A percentile compares a stretch with the other conserved stretches of the same genome.
phyloP scores from a whole-genome alignment of 2,329 filamentous ascomycete genomes.

The Colletotrichum graminicola region DNA sequence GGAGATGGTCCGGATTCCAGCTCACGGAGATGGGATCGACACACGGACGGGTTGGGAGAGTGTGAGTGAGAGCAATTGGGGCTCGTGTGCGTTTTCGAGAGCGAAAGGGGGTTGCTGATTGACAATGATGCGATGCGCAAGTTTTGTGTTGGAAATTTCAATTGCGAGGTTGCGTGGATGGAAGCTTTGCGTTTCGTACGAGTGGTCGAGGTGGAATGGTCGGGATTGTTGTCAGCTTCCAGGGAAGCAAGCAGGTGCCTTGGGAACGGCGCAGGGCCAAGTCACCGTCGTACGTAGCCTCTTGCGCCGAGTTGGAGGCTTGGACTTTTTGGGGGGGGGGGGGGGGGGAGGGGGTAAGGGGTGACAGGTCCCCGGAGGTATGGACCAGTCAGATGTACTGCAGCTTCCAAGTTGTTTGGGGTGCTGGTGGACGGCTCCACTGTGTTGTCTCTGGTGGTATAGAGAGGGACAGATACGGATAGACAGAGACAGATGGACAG shows the following conservation, averaged over 20 bases:
- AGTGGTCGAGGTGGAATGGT: conserved; percentile 14
- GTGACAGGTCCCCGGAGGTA: conserved; percentile 14
- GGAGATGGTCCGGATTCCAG: conserved; percentile 42
- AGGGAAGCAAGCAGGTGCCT: conserved; percentile 27
- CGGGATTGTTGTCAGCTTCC: conserved; percentile 38
- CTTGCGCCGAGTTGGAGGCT: conserved; percentile 41
- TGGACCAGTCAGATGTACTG: conserved; percentile 25
- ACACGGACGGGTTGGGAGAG: conserved; percentile 7
- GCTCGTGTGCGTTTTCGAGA: neutral
- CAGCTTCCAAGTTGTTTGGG: conserved; percentile 7
- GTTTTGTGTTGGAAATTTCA: neutral
- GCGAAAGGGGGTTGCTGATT: neutral
- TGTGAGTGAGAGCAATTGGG: neutral
- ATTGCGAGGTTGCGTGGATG: conserved; percentile 8
- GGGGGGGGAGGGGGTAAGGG: conserved; percentile 5
- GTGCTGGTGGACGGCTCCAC: conserved; percentile 1
- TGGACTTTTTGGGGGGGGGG: conserved; percentile 30
- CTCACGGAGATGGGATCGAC: conserved; percentile 36
- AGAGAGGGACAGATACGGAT: too few species aligned
- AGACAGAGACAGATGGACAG: too few species aligned
- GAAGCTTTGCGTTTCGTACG: conserved; percentile 11
- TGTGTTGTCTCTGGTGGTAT: neutral
- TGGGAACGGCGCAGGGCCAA: conserved; percentile 16
- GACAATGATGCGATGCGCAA: conserved; percentile 10
- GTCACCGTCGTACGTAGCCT: conserved; percentile 41